Evolutionary conservation across 1,139 yeast species (phyloP).

Genomic region (Geotrichum citri-aurantii): DNA sequence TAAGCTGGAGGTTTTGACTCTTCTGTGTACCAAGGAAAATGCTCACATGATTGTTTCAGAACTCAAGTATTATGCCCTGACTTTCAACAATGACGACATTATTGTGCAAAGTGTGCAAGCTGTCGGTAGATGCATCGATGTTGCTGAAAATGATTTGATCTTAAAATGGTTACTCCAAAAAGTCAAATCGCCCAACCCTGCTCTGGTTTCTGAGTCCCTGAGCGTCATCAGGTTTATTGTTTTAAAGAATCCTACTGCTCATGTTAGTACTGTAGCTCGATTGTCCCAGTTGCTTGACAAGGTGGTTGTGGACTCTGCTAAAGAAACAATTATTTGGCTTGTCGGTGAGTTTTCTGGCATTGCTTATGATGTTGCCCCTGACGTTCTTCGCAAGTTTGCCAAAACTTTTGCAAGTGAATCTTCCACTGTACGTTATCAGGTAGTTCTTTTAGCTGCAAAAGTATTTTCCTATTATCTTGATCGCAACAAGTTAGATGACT

Average conservation of each 20-base stretch:
- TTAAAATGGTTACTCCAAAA: slow-evolving; percentile 45
- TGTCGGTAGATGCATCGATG: slow-evolving; percentile 47
- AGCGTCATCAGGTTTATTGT: slow-evolving; percentile 67
- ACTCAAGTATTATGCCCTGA: slow-evolving; percentile 57
- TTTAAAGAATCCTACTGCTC: slow-evolving; percentile 51
- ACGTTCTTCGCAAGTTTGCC: slow-evolving; percentile 60
- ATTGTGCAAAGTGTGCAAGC: slow-evolving; percentile 56
- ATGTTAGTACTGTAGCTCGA: slow-evolving; percentile 41
- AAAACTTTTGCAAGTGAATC: slow-evolving; percentile 50
- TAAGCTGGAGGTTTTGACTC: slow-evolving; percentile 62
- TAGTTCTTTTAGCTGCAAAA: slow-evolving; percentile 69
- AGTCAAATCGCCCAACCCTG: slow-evolving; percentile 31
- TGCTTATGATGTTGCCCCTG: slow-evolving; percentile 62
- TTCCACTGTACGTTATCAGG: slow-evolving; percentile 62
- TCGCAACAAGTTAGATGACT: slow-evolving; percentile 25
- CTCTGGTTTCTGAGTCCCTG: slow-evolving; percentile 53
- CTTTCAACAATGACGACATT: slow-evolving; percentile 37
- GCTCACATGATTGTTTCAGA: slow-evolving; percentile 55
- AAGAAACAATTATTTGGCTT: slow-evolving; percentile 84
- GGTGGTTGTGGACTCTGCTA: slow-evolving; percentile 42
- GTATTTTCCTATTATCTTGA: slow-evolving; percentile 52
- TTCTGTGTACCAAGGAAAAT: slow-evolving; percentile 49
- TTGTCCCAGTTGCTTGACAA: slow-evolving; percentile 35
- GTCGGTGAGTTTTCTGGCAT: slow-evolving; percentile 67
- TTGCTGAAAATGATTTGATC: slow-evolving; percentile 34